Evolutionary conservation across 495 filamentous ascomycete species (phyloP), one percentile per base, ranked within the genome.

Genomic region (Aspergillus sparsus): DNA sequence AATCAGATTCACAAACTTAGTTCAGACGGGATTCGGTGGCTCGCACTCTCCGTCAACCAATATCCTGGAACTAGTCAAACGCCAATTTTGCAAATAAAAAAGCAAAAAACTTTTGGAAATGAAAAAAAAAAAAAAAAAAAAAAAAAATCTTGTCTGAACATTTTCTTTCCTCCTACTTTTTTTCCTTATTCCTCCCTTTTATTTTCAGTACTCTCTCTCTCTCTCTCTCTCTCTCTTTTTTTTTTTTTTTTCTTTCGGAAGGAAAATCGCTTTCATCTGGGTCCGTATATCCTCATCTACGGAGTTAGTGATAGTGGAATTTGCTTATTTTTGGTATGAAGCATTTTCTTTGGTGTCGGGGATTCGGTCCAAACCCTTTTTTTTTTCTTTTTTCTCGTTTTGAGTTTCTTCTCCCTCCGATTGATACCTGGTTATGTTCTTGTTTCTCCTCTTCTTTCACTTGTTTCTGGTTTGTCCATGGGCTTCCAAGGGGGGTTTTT

Each of bases 1-100:
- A 56, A 56, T 61, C 59, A 21, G 59, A 42, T 56, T 37, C 18
- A 34, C 35, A 16, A 53, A 46, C 16, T 32, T 41, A 39, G 16
- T 50, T 16, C 12, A 15, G 36, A 52, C 21, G 50, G 11, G 18
- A 49, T 37, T n/a, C 39, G 5, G 6, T 10, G 5, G 44, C 42
- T 46, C 42, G 3, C n/a, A 7, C n/a, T 0, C 15, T 47, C 15
- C 35, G n/a, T 50, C n/a, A 44, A 35, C 58, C 58, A 54, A 41
- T 49, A 54, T 54, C 9, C 31, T 12, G 44, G 27, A 47, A 41
- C 57, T 49, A 37, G 27, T 1, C 16, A 60, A 35, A 49, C 58
- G 45, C 50, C 39, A 53, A 32, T 45, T 31, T 41, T 39, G 50
- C 58, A 54, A 31, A 16, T 8, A 32, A n/a, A 53, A 49, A 47